These are phyloP conservation scores for Nigrograna mackinnonii DNA, from an alignment of 2,329 filamentous ascomycete species.

Conservation along the genomic window DNA sequence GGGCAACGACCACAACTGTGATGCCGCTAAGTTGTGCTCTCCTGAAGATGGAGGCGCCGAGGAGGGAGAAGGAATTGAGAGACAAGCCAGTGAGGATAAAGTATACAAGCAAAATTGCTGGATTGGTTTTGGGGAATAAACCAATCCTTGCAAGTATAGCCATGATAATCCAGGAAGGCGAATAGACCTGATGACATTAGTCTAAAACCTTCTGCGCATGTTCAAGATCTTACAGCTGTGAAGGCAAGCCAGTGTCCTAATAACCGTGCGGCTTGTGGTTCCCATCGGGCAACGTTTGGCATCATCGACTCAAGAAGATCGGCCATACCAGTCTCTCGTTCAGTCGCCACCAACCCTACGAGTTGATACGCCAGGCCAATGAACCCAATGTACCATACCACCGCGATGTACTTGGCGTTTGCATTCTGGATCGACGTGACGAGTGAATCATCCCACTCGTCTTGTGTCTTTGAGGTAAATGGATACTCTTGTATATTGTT, in stretches of 20 bases:
- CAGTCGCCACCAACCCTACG: conserved; percentile 78
- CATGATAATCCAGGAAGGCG: conserved; percentile 78
- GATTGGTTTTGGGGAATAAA: conserved; percentile 51
- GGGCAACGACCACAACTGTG: conserved; percentile 67
- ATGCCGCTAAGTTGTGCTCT: conserved; percentile 85
- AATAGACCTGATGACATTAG: conserved; percentile 56
- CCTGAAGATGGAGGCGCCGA: conserved; percentile 79
- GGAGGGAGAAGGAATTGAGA: conserved; percentile 74
- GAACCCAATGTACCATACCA: conserved; percentile 77
- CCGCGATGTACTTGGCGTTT: conserved; percentile 72
- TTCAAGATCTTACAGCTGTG: conserved; percentile 50
- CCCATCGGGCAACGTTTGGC: conserved; percentile 71
- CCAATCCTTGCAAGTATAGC: conserved; percentile 65
- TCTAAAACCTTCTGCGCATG: conserved; percentile 1
- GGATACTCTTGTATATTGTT: conserved; percentile 64
- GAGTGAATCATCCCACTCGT: conserved; percentile 67
- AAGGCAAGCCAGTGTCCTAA: conserved; percentile 78
- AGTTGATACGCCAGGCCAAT: conserved; percentile 82
- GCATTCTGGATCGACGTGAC: conserved; percentile 69
- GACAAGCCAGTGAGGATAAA: conserved; percentile 73
- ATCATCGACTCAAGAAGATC: conserved; percentile 89
- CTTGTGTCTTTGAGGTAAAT: conserved; percentile 70
- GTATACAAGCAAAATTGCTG: conserved; percentile 53
- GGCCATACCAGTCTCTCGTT: conserved; percentile 83
- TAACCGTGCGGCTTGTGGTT: conserved; percentile 76